Base-by-base conservation (phyloP, 139 green algal genomes). In the Chlorella vulgaris region DNA sequence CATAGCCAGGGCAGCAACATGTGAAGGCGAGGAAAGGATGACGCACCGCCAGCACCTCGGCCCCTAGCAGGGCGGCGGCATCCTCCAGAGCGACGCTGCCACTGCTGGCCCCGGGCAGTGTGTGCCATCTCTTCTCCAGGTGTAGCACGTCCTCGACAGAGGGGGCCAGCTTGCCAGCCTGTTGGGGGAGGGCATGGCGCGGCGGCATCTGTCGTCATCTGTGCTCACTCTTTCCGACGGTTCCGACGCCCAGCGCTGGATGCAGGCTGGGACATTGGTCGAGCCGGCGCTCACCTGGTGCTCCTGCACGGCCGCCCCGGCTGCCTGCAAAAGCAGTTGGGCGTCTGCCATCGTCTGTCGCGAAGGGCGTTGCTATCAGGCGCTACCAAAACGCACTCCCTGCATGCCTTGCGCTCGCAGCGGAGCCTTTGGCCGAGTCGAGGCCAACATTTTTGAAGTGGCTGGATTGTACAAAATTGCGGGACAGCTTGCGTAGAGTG, bases 111-210 rank as follows among this genome's bases (percentile, higher is more conserved):
- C 58, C 74, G 26, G 74, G 58, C 38, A 80, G 74, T 58, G 58
- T 70, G 58, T 39, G n/a, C 74, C 74, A 80, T 7, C 53, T 35
- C 53, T 79, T 79, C 73, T 79, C 73, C 73, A 79, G 28, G 53
- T 79, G 73, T 35, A 79, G 73, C 15, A 79, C 68, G 53, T 79
- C 73, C 0, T 63, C 43, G 13, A 79, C 73, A 0, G 73, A 79
- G 6, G 53, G 73, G 10, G 53, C 36, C 4, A 39, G 29, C 1
- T n/a, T 39, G 51, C 73, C 73, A 50, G 73, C 36, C 73, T 79
- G 73, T 65, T 21, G n/a, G 18, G 55, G 18, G n/a, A 8, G 18
- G 18, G 55, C 15, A 65, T 28, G 18, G 22, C 18, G 55, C 18
- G 55, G 18, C 15, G 55, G 18, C 55, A 31, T 65, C 47, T 31